A percentile compares a stretch with the other conserved stretches of the same genome.
Conservation (phyloP, 1,284 basidiomycete species). For the Sporisorium graminicola region DNA sequence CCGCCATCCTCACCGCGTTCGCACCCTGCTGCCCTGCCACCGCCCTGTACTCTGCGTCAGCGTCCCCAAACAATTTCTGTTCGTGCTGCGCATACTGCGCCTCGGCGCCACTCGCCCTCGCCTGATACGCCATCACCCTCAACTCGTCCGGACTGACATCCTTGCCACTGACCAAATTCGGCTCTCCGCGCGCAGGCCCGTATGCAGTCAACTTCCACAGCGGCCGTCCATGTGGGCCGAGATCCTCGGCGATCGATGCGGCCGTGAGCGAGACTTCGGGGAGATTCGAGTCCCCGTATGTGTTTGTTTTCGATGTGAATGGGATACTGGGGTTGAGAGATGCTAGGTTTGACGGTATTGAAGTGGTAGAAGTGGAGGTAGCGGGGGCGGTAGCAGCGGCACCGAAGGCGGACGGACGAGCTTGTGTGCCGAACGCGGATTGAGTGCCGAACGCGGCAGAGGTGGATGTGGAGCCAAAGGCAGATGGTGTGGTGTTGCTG, state of each 20-base stretch:
- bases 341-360: slow-evolving; percentile 19
- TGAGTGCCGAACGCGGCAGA: slow-evolving; percentile 19
- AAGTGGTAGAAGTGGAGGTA: background rate
- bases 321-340: slow-evolving; percentile 25
- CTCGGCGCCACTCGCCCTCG: slow-evolving; percentile 38
- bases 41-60: slow-evolving; percentile 26
- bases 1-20: slow-evolving; percentile 27
- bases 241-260: slow-evolving; percentile 39
- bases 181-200: slow-evolving; percentile 82
- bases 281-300: slow-evolving; percentile 41
- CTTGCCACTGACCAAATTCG: slow-evolving; percentile 77
- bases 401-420: slow-evolving; percentile 26
- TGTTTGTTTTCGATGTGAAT: slow-evolving; percentile 21
- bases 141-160: slow-evolving; percentile 87
- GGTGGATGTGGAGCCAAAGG: slow-evolving; percentile 16
- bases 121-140: slow-evolving; percentile 67
- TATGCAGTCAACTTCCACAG: slow-evolving; percentile 86
- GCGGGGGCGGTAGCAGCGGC: background rate
- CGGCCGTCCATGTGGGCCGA: slow-evolving; percentile 72
- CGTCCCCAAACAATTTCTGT: slow-evolving; percentile 32
- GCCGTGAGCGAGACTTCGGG: slow-evolving; percentile 44
- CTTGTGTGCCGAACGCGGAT: slow-evolving; percentile 20
- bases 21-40: slow-evolving; percentile 10
- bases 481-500: slow-evolving; percentile 3
- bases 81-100: slow-evolving; percentile 43